These are phyloP conservation scores for Trichoderma semiorbis DNA, from an alignment of 2,329 filamentous ascomycete species.

Conservation along the genomic window DNA sequence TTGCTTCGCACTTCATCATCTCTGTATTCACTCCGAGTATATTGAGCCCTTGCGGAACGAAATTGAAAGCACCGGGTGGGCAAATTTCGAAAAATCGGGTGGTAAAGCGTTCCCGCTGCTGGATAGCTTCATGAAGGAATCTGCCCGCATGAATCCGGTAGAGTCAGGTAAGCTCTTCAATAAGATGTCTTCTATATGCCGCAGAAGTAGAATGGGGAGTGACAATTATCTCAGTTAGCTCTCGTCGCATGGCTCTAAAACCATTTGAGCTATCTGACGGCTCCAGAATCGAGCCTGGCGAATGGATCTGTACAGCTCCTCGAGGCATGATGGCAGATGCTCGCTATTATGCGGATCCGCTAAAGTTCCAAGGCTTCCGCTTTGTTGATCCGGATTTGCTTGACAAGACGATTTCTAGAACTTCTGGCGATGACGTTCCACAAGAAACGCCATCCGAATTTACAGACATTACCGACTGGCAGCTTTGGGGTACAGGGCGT, in stretches of 20 bases:
- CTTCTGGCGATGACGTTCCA: neutral
- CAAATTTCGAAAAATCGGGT: neutral
- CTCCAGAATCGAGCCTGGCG: neutral
- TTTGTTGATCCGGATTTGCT: neutral
- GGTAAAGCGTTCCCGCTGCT: neutral
- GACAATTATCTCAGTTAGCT: neutral
- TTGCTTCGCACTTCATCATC: neutral
- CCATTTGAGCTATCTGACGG: neutral
- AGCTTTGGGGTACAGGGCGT: conserved; percentile 9
- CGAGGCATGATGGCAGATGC: conserved; percentile 1
- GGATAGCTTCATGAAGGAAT: conserved; percentile 10
- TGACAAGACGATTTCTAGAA: neutral
- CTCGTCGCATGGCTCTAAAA: conserved; percentile 9
- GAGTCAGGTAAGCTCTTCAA: neutral
- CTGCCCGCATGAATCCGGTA: neutral
- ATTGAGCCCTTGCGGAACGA: neutral
- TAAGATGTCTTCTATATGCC: too few species aligned
- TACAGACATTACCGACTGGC: neutral
- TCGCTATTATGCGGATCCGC: neutral
- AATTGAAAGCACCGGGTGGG: neutral
- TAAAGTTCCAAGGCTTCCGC: neutral
- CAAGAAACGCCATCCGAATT: neutral
- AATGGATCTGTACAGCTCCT: conserved; percentile 5
- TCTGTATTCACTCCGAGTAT: neutral
- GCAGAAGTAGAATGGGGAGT: neutral